A percentile compares a stretch with the other conserved stretches of the same genome.
Conservation (phyloP, 495 filamentous ascomycete species). For the Haplographium delicatum region DNA sequence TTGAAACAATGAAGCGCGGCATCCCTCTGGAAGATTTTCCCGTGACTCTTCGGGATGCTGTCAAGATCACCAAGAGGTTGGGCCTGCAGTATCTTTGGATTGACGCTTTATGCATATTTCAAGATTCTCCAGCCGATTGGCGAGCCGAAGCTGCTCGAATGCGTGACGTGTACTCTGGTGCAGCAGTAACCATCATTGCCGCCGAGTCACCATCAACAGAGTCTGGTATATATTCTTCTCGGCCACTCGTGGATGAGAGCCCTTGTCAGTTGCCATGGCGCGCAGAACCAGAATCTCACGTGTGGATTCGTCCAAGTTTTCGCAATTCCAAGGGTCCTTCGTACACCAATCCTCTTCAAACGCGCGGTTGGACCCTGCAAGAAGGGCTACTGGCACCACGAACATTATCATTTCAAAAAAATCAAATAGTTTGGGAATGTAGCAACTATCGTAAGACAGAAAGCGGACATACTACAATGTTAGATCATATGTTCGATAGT, state of each 20-base stretch:
- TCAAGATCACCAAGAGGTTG: slow-evolving; percentile 19
- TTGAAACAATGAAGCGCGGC: slow-evolving; percentile 6
- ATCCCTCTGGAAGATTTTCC: slow-evolving; percentile 20
- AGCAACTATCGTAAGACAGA: neutral
- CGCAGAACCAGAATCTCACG: neutral
- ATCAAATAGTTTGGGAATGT: slow-evolving; percentile 25
- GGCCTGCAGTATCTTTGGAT: slow-evolving; percentile 34
- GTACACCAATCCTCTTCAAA: slow-evolving; percentile 19
- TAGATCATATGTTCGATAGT: neutral
- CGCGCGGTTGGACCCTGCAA: slow-evolving; percentile 26
- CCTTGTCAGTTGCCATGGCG: neutral
- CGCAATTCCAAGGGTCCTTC: slow-evolving; percentile 15
- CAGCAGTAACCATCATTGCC: slow-evolving; percentile 26
- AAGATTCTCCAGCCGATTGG: slow-evolving; percentile 26
- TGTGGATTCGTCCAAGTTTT: slow-evolving; percentile 17
- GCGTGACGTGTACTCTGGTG: slow-evolving; percentile 25
- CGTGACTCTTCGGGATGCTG: slow-evolving; percentile 26
- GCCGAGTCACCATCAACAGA: slow-evolving; percentile 20
- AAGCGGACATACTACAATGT: neutral
- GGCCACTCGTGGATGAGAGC: slow-evolving; percentile 2
- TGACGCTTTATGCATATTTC: slow-evolving; percentile 32
- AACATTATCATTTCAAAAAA: slow-evolving; percentile 23
- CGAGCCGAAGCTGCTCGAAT: slow-evolving; percentile 23
- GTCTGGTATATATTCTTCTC: slow-evolving; percentile 20
- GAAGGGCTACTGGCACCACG: slow-evolving; percentile 27